Percentiles rank a stretch among this genome's conserved stretches.
Evolutionary conservation across 192 early-diverging fungal species (phyloP).

Genomic region (Helicostylum pulchrum): DNA sequence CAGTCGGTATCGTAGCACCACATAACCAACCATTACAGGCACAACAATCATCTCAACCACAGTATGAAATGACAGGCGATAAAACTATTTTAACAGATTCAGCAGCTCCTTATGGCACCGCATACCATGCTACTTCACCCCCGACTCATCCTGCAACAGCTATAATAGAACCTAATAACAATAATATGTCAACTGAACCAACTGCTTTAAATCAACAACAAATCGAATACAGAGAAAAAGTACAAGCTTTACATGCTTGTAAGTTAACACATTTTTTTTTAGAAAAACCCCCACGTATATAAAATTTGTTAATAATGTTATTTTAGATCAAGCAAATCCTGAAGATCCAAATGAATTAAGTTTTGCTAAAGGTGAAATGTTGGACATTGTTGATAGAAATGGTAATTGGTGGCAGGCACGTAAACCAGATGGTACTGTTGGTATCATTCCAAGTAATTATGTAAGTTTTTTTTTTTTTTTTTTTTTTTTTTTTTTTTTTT

Average conservation of each 20-base stretch:
- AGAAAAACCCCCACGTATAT: no score
- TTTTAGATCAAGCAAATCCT: conserved; percentile 75
- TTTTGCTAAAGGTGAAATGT: conserved; percentile 80
- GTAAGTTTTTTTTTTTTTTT: conserved; percentile 10
- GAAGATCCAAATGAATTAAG: conserved; percentile 89
- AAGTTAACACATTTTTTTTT: conserved; percentile 1
- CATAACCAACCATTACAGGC: neutral
- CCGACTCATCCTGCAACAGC: neutral
- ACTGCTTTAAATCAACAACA: neutral
- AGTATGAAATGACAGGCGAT: conserved; percentile 12
- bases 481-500: neutral
- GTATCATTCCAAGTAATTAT: conserved; percentile 92
- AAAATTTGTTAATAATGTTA: no score
- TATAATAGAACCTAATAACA: neutral
- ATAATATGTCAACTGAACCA: neutral
- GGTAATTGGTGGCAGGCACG: conserved; percentile 98
- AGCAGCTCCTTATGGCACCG: neutral
- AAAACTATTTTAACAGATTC: conserved; percentile 12
- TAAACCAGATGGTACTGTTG: conserved; percentile 72
- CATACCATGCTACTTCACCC: neutral
- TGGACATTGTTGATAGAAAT: conserved; percentile 86
- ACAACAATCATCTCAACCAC: conserved; percentile 1
- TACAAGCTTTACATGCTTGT: conserved; percentile 8
- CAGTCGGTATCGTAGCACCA: conserved; percentile 36
- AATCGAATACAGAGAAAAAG: neutral